Evolutionary conservation across 2,329 filamentous ascomycete genomes (phyloP).

Genomic region (Penicillium polonicum): DNA sequence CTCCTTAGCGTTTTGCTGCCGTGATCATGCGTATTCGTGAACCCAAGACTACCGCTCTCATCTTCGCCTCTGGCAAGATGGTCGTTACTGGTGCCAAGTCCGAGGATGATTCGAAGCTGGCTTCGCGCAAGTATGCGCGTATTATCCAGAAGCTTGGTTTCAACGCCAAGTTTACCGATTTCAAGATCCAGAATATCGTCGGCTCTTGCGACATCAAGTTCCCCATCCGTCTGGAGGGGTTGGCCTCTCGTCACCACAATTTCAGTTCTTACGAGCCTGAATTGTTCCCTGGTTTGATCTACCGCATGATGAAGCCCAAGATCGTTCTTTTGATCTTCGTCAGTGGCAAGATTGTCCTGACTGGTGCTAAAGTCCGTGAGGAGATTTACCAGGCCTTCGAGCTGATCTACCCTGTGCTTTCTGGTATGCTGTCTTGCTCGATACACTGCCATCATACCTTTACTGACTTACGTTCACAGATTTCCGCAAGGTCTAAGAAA

Average conservation of each 20-base stretch:
- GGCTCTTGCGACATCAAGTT: constrained; percentile 99
- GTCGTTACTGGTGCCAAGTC: constrained; percentile 97
- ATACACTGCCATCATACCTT: constrained; percentile 2
- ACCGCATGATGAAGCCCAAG: constrained; percentile 99
- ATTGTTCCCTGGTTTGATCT: constrained; percentile 97
- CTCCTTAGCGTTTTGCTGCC: constrained; percentile 85
- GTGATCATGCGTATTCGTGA: constrained; percentile 99
- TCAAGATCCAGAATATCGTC: constrained; percentile 99
- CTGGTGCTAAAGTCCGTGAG: constrained; percentile 94
- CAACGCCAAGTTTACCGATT: constrained; percentile 99
- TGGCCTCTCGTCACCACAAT: constrained; percentile 96
- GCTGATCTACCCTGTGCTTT: constrained; percentile 94
- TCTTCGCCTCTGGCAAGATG: constrained; percentile 99
- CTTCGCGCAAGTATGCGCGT: constrained; percentile 93
- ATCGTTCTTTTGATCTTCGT: constrained; percentile 98
- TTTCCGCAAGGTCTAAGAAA: constrained; percentile 59
- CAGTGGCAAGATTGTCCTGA: constrained; percentile 96
- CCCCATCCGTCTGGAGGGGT: constrained; percentile 91
- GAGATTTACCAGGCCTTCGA: constrained; percentile 97
- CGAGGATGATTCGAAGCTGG: constrained; percentile 95
- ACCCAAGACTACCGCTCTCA: constrained; percentile 95
- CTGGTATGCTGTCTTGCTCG: constrained; percentile 58
- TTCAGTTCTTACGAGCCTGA: constrained; percentile 99
- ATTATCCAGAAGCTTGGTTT: constrained; percentile 99
- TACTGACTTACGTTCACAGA: constrained; percentile 45